Conservation (phyloP, 768 basidiomycete species). For the Auricularia cornea region DNA sequence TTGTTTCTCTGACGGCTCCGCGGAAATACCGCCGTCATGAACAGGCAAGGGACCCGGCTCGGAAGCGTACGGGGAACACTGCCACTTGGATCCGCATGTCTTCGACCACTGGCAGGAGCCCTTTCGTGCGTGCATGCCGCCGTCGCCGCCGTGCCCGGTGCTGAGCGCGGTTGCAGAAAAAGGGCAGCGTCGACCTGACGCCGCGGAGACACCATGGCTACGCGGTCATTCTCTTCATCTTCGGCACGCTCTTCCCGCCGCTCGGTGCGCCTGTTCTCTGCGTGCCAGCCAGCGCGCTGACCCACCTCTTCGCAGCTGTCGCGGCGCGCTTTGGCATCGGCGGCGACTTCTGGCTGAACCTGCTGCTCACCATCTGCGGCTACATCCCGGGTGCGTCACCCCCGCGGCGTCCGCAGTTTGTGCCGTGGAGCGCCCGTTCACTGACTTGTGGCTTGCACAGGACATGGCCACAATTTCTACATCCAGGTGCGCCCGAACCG, state of each 20-base stretch:
- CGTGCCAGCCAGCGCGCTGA: constrained; percentile 1
- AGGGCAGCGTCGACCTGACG: constrained; percentile 16
- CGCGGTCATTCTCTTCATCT: constrained; percentile 68
- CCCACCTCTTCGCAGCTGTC: constrained; percentile 60
- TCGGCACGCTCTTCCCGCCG: constrained; percentile 87
- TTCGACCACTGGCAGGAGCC: not conserved
- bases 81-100: not conserved
- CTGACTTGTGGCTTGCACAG: constrained; percentile 26
- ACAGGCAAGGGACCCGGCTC: not conserved
- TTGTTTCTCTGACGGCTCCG: not conserved
- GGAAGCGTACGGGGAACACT: not conserved
- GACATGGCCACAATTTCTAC: constrained; percentile 90
- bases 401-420: constrained; percentile 1
- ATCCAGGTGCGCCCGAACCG: constrained; percentile 45
- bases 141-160: not conserved
- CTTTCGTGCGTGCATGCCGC: not conserved
- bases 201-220: constrained; percentile 78
- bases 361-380: constrained; percentile 80
- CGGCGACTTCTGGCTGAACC: constrained; percentile 83
- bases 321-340: constrained; percentile 91
- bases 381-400: constrained; percentile 68
- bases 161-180: not conserved
- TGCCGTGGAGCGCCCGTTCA: constrained; percentile 5
- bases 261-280: constrained; percentile 48
- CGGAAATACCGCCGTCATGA: not conserved